These are phyloP conservation scores for Colletotrichum filicis DNA, from an alignment of 2,329 filamentous ascomycete species.

Conservation along the genomic window DNA sequence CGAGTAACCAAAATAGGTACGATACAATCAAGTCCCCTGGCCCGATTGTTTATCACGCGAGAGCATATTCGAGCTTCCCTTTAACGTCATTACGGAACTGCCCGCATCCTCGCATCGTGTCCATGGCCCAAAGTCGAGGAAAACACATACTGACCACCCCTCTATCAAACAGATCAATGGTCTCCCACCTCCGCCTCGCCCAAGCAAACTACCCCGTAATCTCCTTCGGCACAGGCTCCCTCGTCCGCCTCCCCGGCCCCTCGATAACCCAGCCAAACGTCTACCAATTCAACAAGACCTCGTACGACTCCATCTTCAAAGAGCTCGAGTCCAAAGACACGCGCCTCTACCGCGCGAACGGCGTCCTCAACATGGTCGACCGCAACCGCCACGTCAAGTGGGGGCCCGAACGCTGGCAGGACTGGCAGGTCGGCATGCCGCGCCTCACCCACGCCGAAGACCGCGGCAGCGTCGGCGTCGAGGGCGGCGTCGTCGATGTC, in stretches of 20 bases:
- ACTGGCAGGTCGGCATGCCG: constrained; percentile 91
- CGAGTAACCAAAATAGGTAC: constrained; percentile 96
- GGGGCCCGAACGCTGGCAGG: constrained; percentile 97
- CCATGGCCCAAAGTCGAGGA: neutral
- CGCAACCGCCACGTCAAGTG: constrained; percentile 93
- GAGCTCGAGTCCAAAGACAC: constrained; percentile 89
- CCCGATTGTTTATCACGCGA: no score
- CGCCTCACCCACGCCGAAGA: constrained; percentile 81
- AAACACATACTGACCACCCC: neutral
- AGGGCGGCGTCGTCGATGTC: constrained; percentile 90
- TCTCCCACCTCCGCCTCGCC: constrained; percentile 94
- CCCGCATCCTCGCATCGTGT: neutral
- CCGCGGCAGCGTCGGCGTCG: constrained; percentile 82
- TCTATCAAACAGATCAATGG: constrained; percentile 78
- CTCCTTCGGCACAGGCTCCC: constrained; percentile 95
- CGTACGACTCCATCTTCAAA: constrained; percentile 93
- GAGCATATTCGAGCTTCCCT: neutral
- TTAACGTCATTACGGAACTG: neutral
- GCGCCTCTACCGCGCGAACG: constrained; percentile 89
- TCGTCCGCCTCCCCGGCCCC: constrained; percentile 92
- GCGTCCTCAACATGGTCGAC: constrained; percentile 94
- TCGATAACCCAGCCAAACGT: constrained; percentile 95
- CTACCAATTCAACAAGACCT: constrained; percentile 97
- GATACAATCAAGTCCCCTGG: constrained; percentile 36
- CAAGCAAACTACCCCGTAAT: constrained; percentile 93